These are phyloP conservation scores for Cardamine occulta DNA, from an alignment of 345 rosid genomes.

Conservation along the genomic window DNA sequence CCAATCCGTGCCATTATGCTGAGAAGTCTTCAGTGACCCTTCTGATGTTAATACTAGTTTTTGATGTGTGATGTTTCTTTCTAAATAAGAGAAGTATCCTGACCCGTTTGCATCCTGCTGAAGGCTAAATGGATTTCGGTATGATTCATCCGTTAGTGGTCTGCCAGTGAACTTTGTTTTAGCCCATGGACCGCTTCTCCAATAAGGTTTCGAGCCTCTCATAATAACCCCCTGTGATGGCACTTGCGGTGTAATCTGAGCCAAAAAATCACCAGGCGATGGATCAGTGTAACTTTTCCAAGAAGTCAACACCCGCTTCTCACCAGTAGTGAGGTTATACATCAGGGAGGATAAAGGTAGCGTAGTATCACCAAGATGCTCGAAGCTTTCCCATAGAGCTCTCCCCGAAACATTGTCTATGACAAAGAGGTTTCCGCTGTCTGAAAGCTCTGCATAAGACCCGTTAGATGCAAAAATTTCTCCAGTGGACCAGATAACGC, in stretches of 20 bases:
- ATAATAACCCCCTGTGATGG: slow-evolving; percentile 36
- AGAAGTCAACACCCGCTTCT: slow-evolving; percentile 39
- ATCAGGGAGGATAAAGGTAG: slow-evolving; percentile 34
- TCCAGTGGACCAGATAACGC: slow-evolving; percentile 28
- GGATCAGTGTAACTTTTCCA: slow-evolving; percentile 49
- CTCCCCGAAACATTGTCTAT: slow-evolving; percentile 7
- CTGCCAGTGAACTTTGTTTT: slow-evolving; percentile 32
- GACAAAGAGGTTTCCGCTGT: slow-evolving; percentile 23
- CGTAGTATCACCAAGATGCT: slow-evolving; percentile 37
- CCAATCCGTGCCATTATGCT: background rate
- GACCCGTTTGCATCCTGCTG: slow-evolving; percentile 18
- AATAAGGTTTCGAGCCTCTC: slow-evolving; percentile 24
- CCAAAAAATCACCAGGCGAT: slow-evolving; percentile 44
- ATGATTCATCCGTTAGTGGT: background rate
- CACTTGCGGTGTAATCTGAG: slow-evolving; percentile 25
- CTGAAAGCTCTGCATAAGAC: slow-evolving; percentile 22
- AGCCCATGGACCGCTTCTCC: slow-evolving; percentile 48
- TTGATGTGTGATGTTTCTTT: background rate
- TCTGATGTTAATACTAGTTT: background rate
- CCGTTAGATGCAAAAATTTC: background rate
- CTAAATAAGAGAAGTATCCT: background rate
- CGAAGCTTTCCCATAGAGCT: slow-evolving; percentile 43
- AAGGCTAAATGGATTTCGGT: background rate
- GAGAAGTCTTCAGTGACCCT: background rate
- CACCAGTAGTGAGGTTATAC: slow-evolving; percentile 9